Conservation (phyloP, 2,329 filamentous ascomycete species). For the Talaromyces sp. region DNA sequence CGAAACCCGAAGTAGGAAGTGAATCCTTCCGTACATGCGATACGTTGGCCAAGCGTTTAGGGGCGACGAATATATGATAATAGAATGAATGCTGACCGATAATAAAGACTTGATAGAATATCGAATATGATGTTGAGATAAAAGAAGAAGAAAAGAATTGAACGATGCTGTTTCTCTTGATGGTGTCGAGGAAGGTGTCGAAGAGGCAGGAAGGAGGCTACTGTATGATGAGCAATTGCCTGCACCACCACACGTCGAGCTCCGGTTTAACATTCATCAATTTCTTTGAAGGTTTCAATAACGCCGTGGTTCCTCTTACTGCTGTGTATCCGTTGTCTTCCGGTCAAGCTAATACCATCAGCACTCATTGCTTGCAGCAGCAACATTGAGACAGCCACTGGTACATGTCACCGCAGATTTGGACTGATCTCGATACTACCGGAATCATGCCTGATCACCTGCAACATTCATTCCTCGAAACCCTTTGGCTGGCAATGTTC, state of each 20-base stretch:
- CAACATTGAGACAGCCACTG: neutral
- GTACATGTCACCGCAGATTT: neutral
- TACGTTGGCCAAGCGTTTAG: neutral
- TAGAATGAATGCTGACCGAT: neutral
- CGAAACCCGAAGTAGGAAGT: slow-evolving; percentile 11
- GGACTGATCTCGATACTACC: neutral
- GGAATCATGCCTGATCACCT: neutral
- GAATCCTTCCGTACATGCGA: slow-evolving; percentile 14
- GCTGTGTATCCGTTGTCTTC: neutral
- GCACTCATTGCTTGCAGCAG: neutral
- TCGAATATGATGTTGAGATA: too few species aligned
- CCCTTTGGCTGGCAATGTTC: neutral
- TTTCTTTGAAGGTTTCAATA: neutral
- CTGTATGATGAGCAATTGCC: neutral
- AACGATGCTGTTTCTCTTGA: too few species aligned
- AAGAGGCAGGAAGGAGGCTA: neutral
- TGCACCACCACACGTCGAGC: neutral
- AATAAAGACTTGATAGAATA: neutral
- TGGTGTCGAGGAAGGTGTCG: neutral
- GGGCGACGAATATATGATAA: neutral
- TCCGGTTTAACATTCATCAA: neutral
- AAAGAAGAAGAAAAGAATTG: neutral
- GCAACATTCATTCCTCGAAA: too few species aligned
- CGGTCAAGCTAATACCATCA: neutral
- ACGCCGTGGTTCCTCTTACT: neutral